Evolutionary conservation across 2,329 filamentous ascomycete genomes (phyloP).

Genomic region (Salinomyces thailandicus): DNA sequence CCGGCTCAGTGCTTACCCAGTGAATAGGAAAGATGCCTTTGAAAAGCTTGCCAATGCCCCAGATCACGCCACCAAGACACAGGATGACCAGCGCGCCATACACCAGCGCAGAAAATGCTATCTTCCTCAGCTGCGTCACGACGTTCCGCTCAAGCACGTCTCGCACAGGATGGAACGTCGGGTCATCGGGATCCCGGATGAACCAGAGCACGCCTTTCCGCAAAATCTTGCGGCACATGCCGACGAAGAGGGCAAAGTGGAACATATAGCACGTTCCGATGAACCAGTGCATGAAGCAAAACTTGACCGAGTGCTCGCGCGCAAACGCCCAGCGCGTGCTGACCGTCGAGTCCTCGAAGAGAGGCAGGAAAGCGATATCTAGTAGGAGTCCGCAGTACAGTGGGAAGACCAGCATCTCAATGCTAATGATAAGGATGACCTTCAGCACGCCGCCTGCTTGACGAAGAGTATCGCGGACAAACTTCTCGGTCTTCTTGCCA

Average conservation of each 20-base stretch:
- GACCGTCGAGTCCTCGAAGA: slow-evolving; percentile 74
- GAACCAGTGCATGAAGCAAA: slow-evolving; percentile 97
- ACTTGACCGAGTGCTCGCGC: slow-evolving; percentile 68
- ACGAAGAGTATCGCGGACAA: slow-evolving; percentile 69
- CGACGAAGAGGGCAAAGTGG: slow-evolving; percentile 95
- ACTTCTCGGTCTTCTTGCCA: slow-evolving; percentile 55
- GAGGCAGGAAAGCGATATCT: slow-evolving; percentile 74
- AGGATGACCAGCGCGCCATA: slow-evolving; percentile 88
- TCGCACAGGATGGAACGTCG: slow-evolving; percentile 93
- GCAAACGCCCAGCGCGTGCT: slow-evolving; percentile 70
- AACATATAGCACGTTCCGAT: slow-evolving; percentile 99
- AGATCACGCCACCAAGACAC: slow-evolving; percentile 90
- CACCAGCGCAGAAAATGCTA: slow-evolving; percentile 87
- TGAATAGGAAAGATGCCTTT: slow-evolving; percentile 74
- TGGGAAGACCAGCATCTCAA: slow-evolving; percentile 96
- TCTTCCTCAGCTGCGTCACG: slow-evolving; percentile 87
- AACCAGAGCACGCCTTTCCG: slow-evolving; percentile 92
- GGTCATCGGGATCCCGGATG: slow-evolving; percentile 94
- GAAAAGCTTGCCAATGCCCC: slow-evolving; percentile 64
- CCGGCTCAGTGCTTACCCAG: slow-evolving; percentile 85
- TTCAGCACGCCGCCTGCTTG: slow-evolving; percentile 97
- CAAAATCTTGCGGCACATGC: slow-evolving; percentile 98
- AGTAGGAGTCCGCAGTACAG: slow-evolving; percentile 89
- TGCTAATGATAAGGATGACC: slow-evolving; percentile 95
- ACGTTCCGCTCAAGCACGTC: slow-evolving; percentile 92